Conservation (phyloP, 768 basidiomycete species). For the Krasilnikovozyma curviuscula region DNA sequence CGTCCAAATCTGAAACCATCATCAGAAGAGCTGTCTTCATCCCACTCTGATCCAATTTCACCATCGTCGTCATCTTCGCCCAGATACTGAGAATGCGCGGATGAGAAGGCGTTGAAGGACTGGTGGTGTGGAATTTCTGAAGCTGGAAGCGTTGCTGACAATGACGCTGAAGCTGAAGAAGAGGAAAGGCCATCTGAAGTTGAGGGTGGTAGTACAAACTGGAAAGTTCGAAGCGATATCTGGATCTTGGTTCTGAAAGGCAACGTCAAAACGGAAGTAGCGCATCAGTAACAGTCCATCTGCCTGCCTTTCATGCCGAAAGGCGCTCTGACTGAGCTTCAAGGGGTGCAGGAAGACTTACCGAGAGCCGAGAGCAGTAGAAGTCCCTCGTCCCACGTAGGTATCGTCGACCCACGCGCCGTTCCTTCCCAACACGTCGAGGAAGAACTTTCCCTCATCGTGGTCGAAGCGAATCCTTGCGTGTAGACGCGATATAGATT, state of each 20-base stretch:
- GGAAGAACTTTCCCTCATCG: constrained; percentile 66
- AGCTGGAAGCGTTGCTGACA: too few species aligned
- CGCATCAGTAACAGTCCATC: not conserved
- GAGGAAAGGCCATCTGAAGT: too few species aligned
- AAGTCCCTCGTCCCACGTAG: constrained; percentile 72
- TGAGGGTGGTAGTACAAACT: constrained; percentile 80
- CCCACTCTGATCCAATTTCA: too few species aligned
- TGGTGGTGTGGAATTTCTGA: too few species aligned
- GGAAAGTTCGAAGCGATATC: constrained; percentile 90
- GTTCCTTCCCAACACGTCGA: constrained; percentile 85
- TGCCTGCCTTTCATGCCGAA: not conserved
- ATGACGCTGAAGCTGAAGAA: too few species aligned
- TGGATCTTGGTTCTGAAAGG: constrained; percentile 68
- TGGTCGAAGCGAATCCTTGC: constrained; percentile 89
- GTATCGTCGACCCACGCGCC: constrained; percentile 95
- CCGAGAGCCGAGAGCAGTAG: not conserved
- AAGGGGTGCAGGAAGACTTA: too few species aligned
- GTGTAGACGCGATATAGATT: constrained; percentile 92
- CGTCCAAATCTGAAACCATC: too few species aligned
- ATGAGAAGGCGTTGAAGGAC: too few species aligned
- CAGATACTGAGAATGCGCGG: too few species aligned
- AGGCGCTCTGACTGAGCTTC: not conserved
- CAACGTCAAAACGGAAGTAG: not conserved
- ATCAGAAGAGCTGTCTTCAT: too few species aligned
- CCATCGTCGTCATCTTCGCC: too few species aligned